Conservation (phyloP, 345 rosid species). For the Citrus unshiu region DNA sequence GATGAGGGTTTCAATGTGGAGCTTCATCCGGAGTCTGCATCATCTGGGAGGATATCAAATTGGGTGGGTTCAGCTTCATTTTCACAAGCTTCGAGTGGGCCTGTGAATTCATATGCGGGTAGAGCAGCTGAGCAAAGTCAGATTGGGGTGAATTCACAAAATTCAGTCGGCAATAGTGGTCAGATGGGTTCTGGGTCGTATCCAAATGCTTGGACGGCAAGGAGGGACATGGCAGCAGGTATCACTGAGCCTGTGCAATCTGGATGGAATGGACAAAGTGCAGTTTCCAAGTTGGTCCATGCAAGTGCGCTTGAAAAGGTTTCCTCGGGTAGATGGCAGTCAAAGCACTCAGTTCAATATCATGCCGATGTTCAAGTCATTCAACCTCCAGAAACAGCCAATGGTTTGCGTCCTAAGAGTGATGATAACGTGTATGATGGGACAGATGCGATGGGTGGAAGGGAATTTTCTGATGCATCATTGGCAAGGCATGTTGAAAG, state of each 20-base stretch:
- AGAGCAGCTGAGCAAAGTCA: conserved; percentile 33
- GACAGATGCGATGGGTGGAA: conserved; percentile 27
- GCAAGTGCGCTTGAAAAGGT: conserved; percentile 72
- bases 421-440: conserved; percentile 26
- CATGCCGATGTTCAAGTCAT: conserved; percentile 47
- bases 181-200: conserved; percentile 32
- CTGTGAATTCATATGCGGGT: conserved; percentile 34
- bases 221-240: conserved; percentile 43
- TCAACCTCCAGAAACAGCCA: conserved; percentile 41
- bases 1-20: conserved; percentile 59
- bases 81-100: conserved; percentile 16
- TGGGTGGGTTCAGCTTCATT: conserved; percentile 23
- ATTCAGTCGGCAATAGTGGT: conserved; percentile 30
- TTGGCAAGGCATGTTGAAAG: conserved; percentile 37
- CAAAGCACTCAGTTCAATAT: conserved; percentile 39
- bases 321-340: conserved; percentile 79
- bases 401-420: conserved; percentile 22
- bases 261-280: conserved; percentile 42
- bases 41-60: conserved; percentile 32
- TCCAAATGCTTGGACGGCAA: conserved; percentile 55
- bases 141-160: conserved; percentile 22
- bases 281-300: conserved; percentile 57
- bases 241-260: conserved; percentile 41
- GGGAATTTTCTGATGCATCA: conserved; percentile 29
- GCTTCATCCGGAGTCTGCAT: conserved; percentile 38